Evolutionary conservation across 164 flowering plant genomes (phyloP).

Genomic region (Taxillus chinensis): DNA sequence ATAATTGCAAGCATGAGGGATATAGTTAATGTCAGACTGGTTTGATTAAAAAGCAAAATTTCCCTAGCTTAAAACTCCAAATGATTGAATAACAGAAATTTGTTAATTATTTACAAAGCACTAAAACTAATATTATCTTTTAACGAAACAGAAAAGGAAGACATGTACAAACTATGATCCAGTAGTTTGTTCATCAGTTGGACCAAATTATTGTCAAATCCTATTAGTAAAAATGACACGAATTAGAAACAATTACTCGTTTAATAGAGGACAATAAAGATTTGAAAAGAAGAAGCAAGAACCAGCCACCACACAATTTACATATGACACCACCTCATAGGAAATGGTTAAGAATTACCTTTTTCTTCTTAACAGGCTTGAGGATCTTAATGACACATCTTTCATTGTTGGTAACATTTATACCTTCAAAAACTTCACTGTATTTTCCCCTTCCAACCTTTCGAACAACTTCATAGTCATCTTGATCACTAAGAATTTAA

Average conservation of each 20-base stretch:
- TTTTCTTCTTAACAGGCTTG: constrained; percentile 80
- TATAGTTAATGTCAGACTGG: background rate
- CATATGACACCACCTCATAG: background rate
- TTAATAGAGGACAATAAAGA: no score
- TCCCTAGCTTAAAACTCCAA: no score
- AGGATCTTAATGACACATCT: constrained; percentile 65
- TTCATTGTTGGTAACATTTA: constrained; percentile 37
- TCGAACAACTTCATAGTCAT: constrained; percentile 61
- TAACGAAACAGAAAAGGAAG: no score
- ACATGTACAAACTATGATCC: no score
- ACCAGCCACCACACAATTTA: background rate
- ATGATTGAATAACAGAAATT: no score
- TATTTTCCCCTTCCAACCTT: constrained; percentile 70
- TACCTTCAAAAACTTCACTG: constrained; percentile 66
- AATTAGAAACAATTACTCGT: no score
- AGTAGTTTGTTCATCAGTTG: no score
- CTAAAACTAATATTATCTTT: no score
- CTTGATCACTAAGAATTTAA: constrained; percentile 37
- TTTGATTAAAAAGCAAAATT: no score
- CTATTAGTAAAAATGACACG: no score
- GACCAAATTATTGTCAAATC: no score
- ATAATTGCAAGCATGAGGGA: constrained; percentile 3
- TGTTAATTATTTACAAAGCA: no score
- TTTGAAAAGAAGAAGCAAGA: background rate
- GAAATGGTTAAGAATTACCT: constrained; percentile 22